phyloP scores from a whole-genome alignment of 371 early-diverging fungal genomes.

The Batkoa obscura region DNA sequence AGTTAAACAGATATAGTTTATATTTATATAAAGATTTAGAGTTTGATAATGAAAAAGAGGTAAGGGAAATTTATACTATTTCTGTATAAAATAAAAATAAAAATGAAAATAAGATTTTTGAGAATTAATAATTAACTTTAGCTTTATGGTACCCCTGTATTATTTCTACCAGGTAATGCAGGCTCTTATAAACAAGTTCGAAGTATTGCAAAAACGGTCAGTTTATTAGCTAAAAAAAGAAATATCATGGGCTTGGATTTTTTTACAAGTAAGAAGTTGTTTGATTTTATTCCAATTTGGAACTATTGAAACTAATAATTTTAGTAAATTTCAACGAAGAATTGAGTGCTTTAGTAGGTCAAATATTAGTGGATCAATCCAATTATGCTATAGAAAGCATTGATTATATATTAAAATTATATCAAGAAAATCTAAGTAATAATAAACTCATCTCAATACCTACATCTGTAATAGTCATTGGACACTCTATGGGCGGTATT shows the following conservation, averaged over 20 bases:
- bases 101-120: too few species aligned
- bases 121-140: slow-evolving; percentile 3
- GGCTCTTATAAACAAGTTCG: slow-evolving; percentile 81
- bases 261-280: slow-evolving; percentile 41
- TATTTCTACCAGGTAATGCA: slow-evolving; percentile 91
- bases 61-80: not conserved
- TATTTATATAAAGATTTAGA: not conserved
- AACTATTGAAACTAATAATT: not conserved
- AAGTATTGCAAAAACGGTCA: slow-evolving; percentile 40
- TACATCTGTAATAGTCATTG: slow-evolving; percentile 64
- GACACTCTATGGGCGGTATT: slow-evolving; percentile 94
- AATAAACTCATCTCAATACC: too few species aligned
- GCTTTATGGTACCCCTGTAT: slow-evolving; percentile 55
- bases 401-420: slow-evolving; percentile 52
- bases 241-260: slow-evolving; percentile 50
- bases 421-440: slow-evolving; percentile 10
- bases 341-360: slow-evolving; percentile 68
- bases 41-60: not conserved
- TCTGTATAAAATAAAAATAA: too few species aligned
- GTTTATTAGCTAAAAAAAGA: slow-evolving; percentile 12
- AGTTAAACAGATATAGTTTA: not conserved
- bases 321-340: slow-evolving; percentile 82
- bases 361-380: slow-evolving; percentile 66
- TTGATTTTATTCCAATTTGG: not conserved
- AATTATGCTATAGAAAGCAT: slow-evolving; percentile 71